Evolutionary conservation across 306 rosid genomes (phyloP).

Genomic region (Rosa chinensis): DNA sequence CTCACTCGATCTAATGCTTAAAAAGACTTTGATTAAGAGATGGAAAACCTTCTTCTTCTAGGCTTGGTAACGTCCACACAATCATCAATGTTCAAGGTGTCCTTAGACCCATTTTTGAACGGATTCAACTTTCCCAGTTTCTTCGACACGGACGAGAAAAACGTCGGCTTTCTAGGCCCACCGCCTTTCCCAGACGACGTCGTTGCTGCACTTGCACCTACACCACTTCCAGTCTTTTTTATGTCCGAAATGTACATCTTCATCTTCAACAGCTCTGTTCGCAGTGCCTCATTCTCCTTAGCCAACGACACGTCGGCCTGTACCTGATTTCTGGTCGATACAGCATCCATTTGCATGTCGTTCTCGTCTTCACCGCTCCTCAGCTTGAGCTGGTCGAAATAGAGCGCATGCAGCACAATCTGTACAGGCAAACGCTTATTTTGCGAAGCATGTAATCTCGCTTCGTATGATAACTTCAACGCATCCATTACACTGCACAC

Average conservation of each 20-base stretch:
- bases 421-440: slow-evolving; percentile 86
- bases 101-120: slow-evolving; percentile 74
- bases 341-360: slow-evolving; percentile 5
- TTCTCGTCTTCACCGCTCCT: slow-evolving; percentile 57
- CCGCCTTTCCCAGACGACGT: slow-evolving; percentile 30
- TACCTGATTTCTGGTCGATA: slow-evolving; percentile 45
- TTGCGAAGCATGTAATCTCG: slow-evolving; percentile 86
- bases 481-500: slow-evolving; percentile 89
- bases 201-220: slow-evolving; percentile 4
- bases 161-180: slow-evolving; percentile 39
- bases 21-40: slow-evolving; percentile 37
- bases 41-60: slow-evolving; percentile 81
- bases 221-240: slow-evolving; percentile 32
- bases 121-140: slow-evolving; percentile 78
- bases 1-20: not conserved
- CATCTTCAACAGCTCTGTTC: slow-evolving; percentile 71
- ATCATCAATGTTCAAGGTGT: slow-evolving; percentile 58
- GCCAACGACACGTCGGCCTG: slow-evolving; percentile 63
- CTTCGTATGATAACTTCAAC: slow-evolving; percentile 68
- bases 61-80: slow-evolving; percentile 64
- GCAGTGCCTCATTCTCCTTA: slow-evolving; percentile 73
- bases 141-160: slow-evolving; percentile 71
- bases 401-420: slow-evolving; percentile 82
- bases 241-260: slow-evolving; percentile 68
- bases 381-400: slow-evolving; percentile 75